Base-by-base conservation (phyloP, 1,284 basidiomycete genomes). In the Ceratobasidium sp. region DNA sequence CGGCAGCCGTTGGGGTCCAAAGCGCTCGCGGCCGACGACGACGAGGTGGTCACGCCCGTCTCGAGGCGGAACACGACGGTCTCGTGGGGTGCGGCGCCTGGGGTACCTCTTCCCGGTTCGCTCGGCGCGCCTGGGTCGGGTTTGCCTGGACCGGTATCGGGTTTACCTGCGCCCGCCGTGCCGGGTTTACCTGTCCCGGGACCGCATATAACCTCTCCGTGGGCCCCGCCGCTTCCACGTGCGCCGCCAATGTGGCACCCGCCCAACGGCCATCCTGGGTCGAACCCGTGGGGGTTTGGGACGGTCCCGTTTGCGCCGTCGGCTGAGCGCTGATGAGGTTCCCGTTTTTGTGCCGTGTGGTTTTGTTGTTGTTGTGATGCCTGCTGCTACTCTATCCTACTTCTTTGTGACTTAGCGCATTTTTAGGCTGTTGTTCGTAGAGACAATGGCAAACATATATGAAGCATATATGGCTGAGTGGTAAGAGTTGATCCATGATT, bases 21-120 rank as follows among this genome's bases (percentile, higher is more conserved):
- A n/a, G 70, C 70, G 4, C 70, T 74, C 20, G 70, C 70, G n/a
- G 70, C 70, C 13, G 70, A 74, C 46, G 70, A 74, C 33, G 70
- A 74, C 52, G 70, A 74, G 33, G 70, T 74, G 13, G 70, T 74
- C 7, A 74, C 70, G n/a, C 70, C 70, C 26, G 38, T 74, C 3
- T 62, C 70, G 54, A 12, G 70, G 33, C 40, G 70, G 59, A 74
- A 74, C 28, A 74, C 70, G 70, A 74, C 70, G 1, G 59, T 74
- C 7, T 74, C 70, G 44, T 74, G 70, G 70, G 46, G 57, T 5
- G 59, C 40, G 13, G 70, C 70, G 12, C 70, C 70, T 3, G 70
- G 70, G 13, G 52, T 74, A 42, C 54, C 54, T 28, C 28, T 61
- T n/a, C 64, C 64, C 20, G 64, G 38, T 10, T 44, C 40, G 23